These are phyloP conservation scores for Penicillium canescens DNA, from an alignment of 495 filamentous ascomycete species.

Conservation along the genomic window DNA sequence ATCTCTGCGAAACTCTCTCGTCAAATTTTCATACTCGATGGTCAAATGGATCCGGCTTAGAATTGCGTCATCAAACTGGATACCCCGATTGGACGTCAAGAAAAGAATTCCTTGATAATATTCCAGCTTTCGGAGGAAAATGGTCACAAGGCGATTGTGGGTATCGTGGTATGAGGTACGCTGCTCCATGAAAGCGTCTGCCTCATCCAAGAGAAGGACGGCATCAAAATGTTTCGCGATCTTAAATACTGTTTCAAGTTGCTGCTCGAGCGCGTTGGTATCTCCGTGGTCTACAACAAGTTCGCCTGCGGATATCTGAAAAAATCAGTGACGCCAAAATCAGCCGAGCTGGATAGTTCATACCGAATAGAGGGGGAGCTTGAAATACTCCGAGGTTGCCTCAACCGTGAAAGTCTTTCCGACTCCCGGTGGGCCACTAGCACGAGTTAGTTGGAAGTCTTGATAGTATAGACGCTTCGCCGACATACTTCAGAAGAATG, in stretches of 20 bases:
- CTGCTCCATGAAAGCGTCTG: conserved; percentile 43
- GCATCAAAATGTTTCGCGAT: conserved; percentile 32
- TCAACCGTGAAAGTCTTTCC: conserved; percentile 37
- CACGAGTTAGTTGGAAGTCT: conserved; percentile 8
- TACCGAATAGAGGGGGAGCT: conserved; percentile 30
- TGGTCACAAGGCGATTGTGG: conserved; percentile 28
- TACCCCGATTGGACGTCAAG: conserved; percentile 30
- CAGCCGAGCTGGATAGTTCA: not conserved
- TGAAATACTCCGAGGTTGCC: conserved; percentile 29
- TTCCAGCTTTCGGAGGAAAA: conserved; percentile 58
- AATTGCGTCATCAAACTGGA: conserved; percentile 42
- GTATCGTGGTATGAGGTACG: conserved; percentile 21
- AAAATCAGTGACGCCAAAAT: conserved; percentile 8
- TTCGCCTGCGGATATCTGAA: conserved; percentile 24
- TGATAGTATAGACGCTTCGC: not conserved
- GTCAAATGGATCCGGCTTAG: conserved; percentile 45
- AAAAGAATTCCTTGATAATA: conserved; percentile 49
- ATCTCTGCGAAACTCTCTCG: conserved; percentile 12
- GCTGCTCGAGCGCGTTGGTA: conserved; percentile 16
- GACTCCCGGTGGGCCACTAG: conserved; percentile 32
- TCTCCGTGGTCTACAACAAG: conserved; percentile 20
- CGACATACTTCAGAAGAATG: conserved; percentile 19
- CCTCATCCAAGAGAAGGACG: conserved; percentile 43
- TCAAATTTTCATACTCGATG: conserved; percentile 42
- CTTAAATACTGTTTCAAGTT: conserved; percentile 24